Evolutionary conservation across 768 basidiomycete genomes (phyloP).

Genomic region (Suillus spraguei): DNA sequence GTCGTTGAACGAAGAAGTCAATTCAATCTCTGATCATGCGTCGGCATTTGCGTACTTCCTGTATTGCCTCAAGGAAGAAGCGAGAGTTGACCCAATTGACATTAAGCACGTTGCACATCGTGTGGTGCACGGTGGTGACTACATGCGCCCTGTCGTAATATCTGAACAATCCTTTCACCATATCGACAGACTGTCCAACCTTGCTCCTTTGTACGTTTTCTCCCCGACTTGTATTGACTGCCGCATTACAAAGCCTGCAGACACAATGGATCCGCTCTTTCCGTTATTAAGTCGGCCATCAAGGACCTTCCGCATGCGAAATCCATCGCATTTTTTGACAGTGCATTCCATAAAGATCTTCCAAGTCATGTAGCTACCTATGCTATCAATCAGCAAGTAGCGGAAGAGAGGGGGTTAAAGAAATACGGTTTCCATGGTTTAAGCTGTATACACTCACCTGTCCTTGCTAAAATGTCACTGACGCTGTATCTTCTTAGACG

Average conservation of each 20-base stretch:
- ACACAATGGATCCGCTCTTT: constrained; percentile 63
- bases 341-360: constrained; percentile 79
- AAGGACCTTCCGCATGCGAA: constrained; percentile 62
- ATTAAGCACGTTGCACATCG: constrained; percentile 70
- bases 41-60: constrained; percentile 68
- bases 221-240: neutral
- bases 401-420: constrained; percentile 66
- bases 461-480: neutral
- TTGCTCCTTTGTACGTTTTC: constrained; percentile 73
- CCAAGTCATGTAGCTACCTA: constrained; percentile 79
- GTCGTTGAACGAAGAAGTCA: constrained; percentile 23
- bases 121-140: constrained; percentile 88
- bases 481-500: constrained; percentile 41
- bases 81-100: constrained; percentile 41
- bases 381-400: constrained; percentile 67
- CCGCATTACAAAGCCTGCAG: constrained; percentile 29
- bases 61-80: constrained; percentile 42
- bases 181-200: constrained; percentile 72
- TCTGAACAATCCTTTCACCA: constrained; percentile 69
- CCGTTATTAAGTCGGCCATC: constrained; percentile 64
- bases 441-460: constrained; percentile 47
- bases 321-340: constrained; percentile 88
- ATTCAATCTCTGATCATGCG: constrained; percentile 55
- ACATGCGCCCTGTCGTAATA: constrained; percentile 69
- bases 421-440: constrained; percentile 95